Base-by-base conservation (phyloP, 1,284 basidiomycete genomes). In the Sporisorium iseilematis-ciliati region DNA sequence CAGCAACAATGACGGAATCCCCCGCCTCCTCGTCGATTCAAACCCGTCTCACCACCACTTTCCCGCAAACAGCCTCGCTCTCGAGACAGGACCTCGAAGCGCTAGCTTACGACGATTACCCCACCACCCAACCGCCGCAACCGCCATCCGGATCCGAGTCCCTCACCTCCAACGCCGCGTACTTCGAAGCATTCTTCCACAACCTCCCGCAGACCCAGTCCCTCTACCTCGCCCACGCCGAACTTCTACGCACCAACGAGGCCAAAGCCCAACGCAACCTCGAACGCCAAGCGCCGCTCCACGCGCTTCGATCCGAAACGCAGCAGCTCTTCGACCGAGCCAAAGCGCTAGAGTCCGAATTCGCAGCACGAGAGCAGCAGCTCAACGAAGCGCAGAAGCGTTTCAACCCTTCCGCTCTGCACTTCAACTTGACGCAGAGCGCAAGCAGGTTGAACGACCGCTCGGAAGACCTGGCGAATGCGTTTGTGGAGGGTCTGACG, bases 381-480 rank as follows among this genome's bases (percentile, higher is more conserved):
- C 67, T 82, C 59, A 55, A 53, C 35, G 82, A 82, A 49, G 74
- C 63, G 38, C 66, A 70, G 31, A 81, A 80, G 67, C 50, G 81
- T 1, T 84, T 84, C 63, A 51, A 65, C 18, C 83, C 79, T 4
- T 65, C 63, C 1, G 72, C 82, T 7, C 49, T 84, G 43, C 75
- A 75, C 25, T 73, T 79, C 48, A 59, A 35, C 23, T 46, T 84
- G 16, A 71, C 69, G 7, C 77, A 82, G 31, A 62, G 59, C 11
- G 75, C 78, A 3, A 51, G 68, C 41, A 65, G 66, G 38, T 50
- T 80, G 26, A 78, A 82, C 67, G 79, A 84, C 43, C 50, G 63
- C 21, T 79, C 74, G 10, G 83, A 84, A 35, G 57, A 68, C 4
- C 43, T 84, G n/a, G 83, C 82, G 16, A 82, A 78, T 42, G 79